These are phyloP conservation scores for Beverwykella pulmonaria DNA, from an alignment of 495 filamentous ascomycete genomes.

Conservation along the genomic window DNA sequence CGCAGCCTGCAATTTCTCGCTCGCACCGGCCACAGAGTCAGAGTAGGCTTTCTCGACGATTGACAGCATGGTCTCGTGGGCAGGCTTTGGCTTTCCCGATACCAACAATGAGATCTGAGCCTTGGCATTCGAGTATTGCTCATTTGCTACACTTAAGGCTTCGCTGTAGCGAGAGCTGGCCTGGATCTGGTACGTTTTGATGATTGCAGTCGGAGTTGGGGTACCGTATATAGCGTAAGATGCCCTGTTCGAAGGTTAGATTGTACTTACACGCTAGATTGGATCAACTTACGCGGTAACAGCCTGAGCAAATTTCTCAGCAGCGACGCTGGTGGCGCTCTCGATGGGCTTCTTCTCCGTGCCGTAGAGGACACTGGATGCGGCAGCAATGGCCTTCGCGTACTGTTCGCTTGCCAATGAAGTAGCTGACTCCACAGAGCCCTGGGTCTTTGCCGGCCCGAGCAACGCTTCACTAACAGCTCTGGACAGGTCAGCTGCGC, in stretches of 20 bases:
- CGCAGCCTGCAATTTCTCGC: conserved; percentile 57
- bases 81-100: conserved; percentile 64
- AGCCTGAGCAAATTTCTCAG: conserved; percentile 60
- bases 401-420: conserved; percentile 60
- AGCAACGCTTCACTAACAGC: conserved; percentile 59
- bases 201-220: conserved; percentile 53
- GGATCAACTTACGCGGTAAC: conserved; percentile 60
- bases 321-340: conserved; percentile 55
- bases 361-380: conserved; percentile 62
- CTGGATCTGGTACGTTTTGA: conserved; percentile 47
- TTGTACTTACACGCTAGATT: not conserved
- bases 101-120: conserved; percentile 66
- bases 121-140: conserved; percentile 67
- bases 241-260: conserved; percentile 47
- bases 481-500: conserved; percentile 55
- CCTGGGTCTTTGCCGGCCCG: conserved; percentile 49
- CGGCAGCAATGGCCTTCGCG: conserved; percentile 58
- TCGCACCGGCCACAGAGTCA: conserved; percentile 63
- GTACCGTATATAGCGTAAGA: conserved; percentile 64
- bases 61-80: conserved; percentile 63
- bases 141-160: conserved; percentile 62
- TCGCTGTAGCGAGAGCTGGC: conserved; percentile 64
- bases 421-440: conserved; percentile 51
- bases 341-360: conserved; percentile 55
- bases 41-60: conserved; percentile 72